Base-by-base conservation (phyloP, 345 rosid species). In the Corchorus olitorius region DNA sequence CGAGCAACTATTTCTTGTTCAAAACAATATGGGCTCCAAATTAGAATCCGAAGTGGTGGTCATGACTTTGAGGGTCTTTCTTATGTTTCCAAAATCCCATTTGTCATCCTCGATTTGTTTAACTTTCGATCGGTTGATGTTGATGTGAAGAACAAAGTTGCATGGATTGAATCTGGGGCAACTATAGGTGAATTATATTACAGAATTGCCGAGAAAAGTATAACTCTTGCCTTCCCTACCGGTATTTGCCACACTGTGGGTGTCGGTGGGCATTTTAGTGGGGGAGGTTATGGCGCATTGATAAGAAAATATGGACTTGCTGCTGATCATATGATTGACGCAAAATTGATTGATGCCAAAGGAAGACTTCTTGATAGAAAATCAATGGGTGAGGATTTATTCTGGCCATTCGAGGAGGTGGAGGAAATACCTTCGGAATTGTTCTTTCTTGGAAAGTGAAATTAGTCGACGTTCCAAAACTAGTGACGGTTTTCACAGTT, bases 21-120 rank as follows among this genome's bases (percentile, higher is more conserved):
- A 37, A 64, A 43, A 35, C 12, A 37, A 15, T 8, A 65, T 41
- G 70, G 52, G 7, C 34, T 65, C 48, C 49, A 65, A 41, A 65
- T 65, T 11, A 37, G 70, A 11, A 65, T 12, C 7, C 50, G 70
- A 39, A 65, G 70, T 5, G 70, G 70, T 10, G 70, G 70, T 20
- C 70, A 65, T 65, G 70, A 65, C 6, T 41, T 17, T 19, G 70
- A 66, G 13, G 70, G 70, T 13, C 48, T 66, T 66, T 66, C 70
- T 66, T 66, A 35, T 43, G 70, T 66, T 17, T 66, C 70, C 4
- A 8, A 43, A n/a, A 14, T 43, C 0, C 70, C 70, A 4, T 66
- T 66, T 8, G 53, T 66, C 15, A 43, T 66, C 22, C 12, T 66
- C 14, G 53, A 66, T 66, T 15, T 65, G 49, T 1, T 65, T 3